Conservation (phyloP, 345 rosid genomes). For the Citrus reticulata region DNA sequence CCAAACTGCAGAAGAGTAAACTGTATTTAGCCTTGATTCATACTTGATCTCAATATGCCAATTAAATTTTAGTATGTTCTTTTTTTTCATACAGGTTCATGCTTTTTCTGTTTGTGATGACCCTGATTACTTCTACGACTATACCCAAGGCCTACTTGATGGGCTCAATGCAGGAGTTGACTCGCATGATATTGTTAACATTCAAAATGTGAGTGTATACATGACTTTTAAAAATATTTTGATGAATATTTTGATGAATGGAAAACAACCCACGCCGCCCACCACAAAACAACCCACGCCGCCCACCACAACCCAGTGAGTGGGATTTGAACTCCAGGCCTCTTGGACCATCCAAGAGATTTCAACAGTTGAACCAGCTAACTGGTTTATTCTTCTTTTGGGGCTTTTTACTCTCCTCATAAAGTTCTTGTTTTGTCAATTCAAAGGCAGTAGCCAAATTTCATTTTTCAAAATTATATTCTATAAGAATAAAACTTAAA, state of each 20-base stretch:
- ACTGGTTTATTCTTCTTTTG: neutral
- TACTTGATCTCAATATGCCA: neutral
- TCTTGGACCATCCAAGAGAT: neutral
- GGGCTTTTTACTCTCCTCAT: too few species aligned
- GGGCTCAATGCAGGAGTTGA: conserved; percentile 74
- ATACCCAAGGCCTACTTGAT: conserved; percentile 76
- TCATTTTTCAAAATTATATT: neutral
- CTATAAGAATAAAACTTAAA: neutral
- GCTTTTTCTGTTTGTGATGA: conserved; percentile 90
- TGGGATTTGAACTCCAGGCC: neutral
- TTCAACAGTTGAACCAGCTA: neutral
- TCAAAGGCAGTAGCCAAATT: neutral
- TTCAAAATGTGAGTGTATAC: conserved; percentile 62
- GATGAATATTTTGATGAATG: too few species aligned
- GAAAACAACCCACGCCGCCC: neutral
- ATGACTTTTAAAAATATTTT: neutral
- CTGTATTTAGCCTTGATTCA: neutral
- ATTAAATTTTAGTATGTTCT: conserved; percentile 8
- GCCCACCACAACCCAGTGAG: neutral
- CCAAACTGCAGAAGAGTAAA: neutral
- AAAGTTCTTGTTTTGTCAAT: too few species aligned
- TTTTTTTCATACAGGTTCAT: conserved; percentile 60
- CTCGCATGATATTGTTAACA: conserved; percentile 57
- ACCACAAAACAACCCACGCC: neutral
- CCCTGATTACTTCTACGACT: conserved; percentile 85